Evolutionary conservation across 75 land plant genomes (phyloP).

Genomic region (Adiantum capillusveneris): DNA sequence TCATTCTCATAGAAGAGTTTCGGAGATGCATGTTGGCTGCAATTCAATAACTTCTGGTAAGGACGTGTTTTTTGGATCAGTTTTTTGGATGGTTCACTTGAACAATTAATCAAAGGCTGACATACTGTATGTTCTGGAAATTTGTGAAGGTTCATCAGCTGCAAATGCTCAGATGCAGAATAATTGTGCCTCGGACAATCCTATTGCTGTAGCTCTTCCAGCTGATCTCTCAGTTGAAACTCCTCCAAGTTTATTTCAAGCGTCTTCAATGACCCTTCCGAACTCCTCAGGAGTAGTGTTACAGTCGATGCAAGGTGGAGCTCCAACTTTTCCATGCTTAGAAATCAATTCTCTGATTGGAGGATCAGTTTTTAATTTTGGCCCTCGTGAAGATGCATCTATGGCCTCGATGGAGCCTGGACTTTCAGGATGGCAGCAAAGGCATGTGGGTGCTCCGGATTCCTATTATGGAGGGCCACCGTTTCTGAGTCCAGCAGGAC

Average conservation of each 20-base stretch:
- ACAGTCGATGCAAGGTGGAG: constrained; percentile 49
- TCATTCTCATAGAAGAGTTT: neutral
- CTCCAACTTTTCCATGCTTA: constrained; percentile 54
- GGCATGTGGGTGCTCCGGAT: constrained; percentile 61
- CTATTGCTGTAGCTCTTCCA: constrained; percentile 70
- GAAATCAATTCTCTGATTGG: constrained; percentile 81
- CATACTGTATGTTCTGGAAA: neutral
- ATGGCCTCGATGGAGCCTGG: constrained; percentile 21
- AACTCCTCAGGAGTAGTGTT: constrained; percentile 45
- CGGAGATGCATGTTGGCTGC: neutral
- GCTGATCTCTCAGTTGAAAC: constrained; percentile 93
- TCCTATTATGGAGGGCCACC: constrained; percentile 79
- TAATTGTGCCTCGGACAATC: constrained; percentile 39
- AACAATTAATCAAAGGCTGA: too few relatives aligned
- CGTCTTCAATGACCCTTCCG: constrained; percentile 36
- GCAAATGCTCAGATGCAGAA: neutral
- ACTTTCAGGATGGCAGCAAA: constrained; percentile 59
- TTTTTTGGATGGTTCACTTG: neutral
- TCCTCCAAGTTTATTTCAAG: constrained; percentile 30
- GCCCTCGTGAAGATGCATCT: constrained; percentile 51
- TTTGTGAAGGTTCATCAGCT: neutral
- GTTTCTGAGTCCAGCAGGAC: constrained; percentile 54
- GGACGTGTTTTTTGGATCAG: neutral
- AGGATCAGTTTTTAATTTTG: constrained; percentile 65
- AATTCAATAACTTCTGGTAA: neutral